Base-by-base conservation (phyloP, 176 grass and related monocot species). In the Bothriochloa decipiens region DNA sequence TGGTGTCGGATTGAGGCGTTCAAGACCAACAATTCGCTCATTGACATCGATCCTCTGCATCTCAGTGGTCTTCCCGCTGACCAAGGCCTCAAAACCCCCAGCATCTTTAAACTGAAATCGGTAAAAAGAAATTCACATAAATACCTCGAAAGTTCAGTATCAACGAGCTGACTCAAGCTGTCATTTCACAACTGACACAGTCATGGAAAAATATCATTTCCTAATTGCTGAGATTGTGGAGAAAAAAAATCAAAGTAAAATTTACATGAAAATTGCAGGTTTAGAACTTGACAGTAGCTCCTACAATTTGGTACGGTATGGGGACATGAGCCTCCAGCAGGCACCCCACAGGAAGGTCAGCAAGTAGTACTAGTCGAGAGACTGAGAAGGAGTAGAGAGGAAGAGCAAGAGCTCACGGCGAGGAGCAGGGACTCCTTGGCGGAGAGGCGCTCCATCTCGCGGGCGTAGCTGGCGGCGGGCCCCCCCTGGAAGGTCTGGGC, bases 371-470 rank as follows among this genome's bases (percentile, higher is more conserved):
- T 15, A 33, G 53, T 25, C 1, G 46, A 20, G 7, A 70, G 47
- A 23, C 16, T 11, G 18, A 78, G 66, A 41, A 18, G 45, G 7
- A 18, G 12, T 3, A 6, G 28, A 18, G 28, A 28, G 42, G 6
- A 12, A n/a, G 27, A 68, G 14, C 1, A 12, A 58, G 49, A 63
- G 86, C 88, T 58, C 76, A 99, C 96, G 23, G 93, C 93, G 40
- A 99, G 96, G 72, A 96, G 93, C 43, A 99, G 96, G 5, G 96
- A 93, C 82, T 99, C 93, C 77, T 99, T 99, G 88, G 93, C 91
- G 60, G 93, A 96, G 60, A 99, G 90, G 50, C 93, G 93, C 79
- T 99, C 96, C 91, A 99, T 99, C 86, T 99, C 96, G 28, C 93
- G 89, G 66, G 96, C 96, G 83, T 99, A 99, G 86, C 76, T 95